Evolutionary conservation across 176 grass and related monocot genomes (phyloP), one percentile per base, ranked within the genome.

Genomic region (Paspalum notatum): DNA sequence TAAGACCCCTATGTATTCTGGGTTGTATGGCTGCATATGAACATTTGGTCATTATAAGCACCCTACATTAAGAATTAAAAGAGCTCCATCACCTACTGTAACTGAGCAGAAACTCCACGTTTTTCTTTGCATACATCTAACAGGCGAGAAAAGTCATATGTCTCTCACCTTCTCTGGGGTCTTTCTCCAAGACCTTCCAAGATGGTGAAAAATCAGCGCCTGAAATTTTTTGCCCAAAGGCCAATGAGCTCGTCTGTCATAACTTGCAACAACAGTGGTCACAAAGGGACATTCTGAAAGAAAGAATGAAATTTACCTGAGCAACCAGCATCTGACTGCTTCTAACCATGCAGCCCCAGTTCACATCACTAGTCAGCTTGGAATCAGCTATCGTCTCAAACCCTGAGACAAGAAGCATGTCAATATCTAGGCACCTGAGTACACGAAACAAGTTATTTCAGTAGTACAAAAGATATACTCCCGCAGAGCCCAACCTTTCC

Each of bases 341-440:
- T 99, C 97, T 99, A 32, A 99, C 94, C 97, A 99, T 99, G 79
- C 97, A 99, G 9, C 97, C 97, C 97, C 97, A 99, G 49, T 84
- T 93, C 3, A 91, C 87, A 87, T 99, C 97, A 68, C 87, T 96
- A 24, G 91, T 96, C 20, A 84, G 82, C 68, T 89, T 91, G 46
- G 97, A 87, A 72, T 88, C 89, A 24, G 88, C 76, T 67, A 96
- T 96, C 51, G 76, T 84, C 27, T 91, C 82, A 70, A 99, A 99
- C 49, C 91, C 97, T 96, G 78, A 43, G 13, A 52, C 54, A 62
- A 41, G 39, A 26, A 51, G 21, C 49, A 63, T 77, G 15, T 78
- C 27, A 66, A 66, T 20, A 60, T 12, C 47, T 75, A 68, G 46
- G 7, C 26, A 47, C 53, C 8, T 5, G 55, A 67, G 41, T 4